Evolutionary conservation across 2,329 filamentous ascomycete species (phyloP), one percentile per base, ranked within the genome.

Genomic region (Phyllosticta paracitricarpa): DNA sequence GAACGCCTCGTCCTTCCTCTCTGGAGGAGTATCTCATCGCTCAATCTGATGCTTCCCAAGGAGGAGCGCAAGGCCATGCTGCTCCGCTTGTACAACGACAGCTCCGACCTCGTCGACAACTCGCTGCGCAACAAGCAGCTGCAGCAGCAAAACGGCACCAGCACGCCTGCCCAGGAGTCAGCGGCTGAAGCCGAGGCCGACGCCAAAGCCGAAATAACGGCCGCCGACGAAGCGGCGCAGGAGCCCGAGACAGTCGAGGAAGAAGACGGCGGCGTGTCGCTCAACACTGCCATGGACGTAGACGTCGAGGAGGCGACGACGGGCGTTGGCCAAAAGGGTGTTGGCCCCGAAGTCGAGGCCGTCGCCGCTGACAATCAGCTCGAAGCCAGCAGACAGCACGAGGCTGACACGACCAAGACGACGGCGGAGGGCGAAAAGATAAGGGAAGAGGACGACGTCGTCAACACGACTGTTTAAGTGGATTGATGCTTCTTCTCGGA

Each of bases 41-140:
- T 97, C 63, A 99, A 99, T 73, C 83, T 99, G 59, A 99, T 99
- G 94, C 81, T 99, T 70, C 93, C 94, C 57, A 99, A 99, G 79
- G 94, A 99, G 73, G 94, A 99, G 66, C 85, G 94, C 17, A 87
- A 75, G 70, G 94, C 94, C 0, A 95, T 97, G 90, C 78, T 97
- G 67, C 80, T 97, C 65, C 83, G 94, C 24, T 81, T 99, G 63
- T 99, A 88, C 78, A 95, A 97, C 71, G 93, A 97, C 68, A 88
- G 88, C 28, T 88, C 89, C 0, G 90, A 90, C 3, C 81, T 96
- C 56, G 82, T 96, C 64, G 95, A 94, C 72, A 83, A 83, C 66
- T 80, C 78, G 57, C 25, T 51, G 8, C 51, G 35, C 48, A 73
- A 71, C 59, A 74, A 74, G 59, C 69, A 40, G 33, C 52, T 51